phyloP scores from a whole-genome alignment of 495 filamentous ascomycete species.

The Penicillium macrosclerotiorum region DNA sequence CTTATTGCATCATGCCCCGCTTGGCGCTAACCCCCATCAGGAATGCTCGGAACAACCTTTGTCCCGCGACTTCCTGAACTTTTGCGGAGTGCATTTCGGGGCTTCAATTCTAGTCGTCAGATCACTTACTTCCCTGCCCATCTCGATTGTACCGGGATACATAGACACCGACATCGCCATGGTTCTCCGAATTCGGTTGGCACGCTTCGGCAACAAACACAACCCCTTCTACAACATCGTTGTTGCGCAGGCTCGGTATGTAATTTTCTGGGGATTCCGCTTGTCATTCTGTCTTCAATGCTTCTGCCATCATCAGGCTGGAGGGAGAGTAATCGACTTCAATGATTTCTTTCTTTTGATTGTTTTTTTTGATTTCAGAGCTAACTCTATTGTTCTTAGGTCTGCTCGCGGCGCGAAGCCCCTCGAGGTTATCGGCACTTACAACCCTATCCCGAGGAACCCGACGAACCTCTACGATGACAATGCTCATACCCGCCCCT shows the following conservation, averaged over 20 bases:
- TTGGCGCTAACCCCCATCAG: slow-evolving; percentile 29
- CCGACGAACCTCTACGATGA: slow-evolving; percentile 60
- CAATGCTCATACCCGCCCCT: slow-evolving; percentile 55
- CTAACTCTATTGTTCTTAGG: slow-evolving; percentile 18
- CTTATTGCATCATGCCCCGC: slow-evolving; percentile 26
- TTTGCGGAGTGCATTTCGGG: slow-evolving; percentile 21
- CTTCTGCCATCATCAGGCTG: neutral
- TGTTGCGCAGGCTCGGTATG: slow-evolving; percentile 89
- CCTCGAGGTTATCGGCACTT: slow-evolving; percentile 92
- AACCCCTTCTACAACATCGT: slow-evolving; percentile 95
- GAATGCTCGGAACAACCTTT: slow-evolving; percentile 23
- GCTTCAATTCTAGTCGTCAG: slow-evolving; percentile 1
- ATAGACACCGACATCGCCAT: slow-evolving; percentile 47
- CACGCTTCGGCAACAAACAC: slow-evolving; percentile 88
- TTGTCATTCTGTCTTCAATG: neutral
- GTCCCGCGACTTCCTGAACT: slow-evolving; percentile 28
- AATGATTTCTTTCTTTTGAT: too few relatives aligned
- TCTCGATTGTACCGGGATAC: neutral
- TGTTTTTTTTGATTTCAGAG: too few relatives aligned
- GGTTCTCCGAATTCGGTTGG: slow-evolving; percentile 90
- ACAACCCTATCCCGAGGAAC: slow-evolving; percentile 81
- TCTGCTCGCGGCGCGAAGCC: slow-evolving; percentile 80
- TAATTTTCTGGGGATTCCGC: slow-evolving; percentile 10
- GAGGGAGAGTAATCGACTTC: too few relatives aligned
- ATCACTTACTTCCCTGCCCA: neutral